These are phyloP conservation scores for Berberis vulgaris DNA, from an alignment of 164 flowering plant species.

Conservation along the genomic window DNA sequence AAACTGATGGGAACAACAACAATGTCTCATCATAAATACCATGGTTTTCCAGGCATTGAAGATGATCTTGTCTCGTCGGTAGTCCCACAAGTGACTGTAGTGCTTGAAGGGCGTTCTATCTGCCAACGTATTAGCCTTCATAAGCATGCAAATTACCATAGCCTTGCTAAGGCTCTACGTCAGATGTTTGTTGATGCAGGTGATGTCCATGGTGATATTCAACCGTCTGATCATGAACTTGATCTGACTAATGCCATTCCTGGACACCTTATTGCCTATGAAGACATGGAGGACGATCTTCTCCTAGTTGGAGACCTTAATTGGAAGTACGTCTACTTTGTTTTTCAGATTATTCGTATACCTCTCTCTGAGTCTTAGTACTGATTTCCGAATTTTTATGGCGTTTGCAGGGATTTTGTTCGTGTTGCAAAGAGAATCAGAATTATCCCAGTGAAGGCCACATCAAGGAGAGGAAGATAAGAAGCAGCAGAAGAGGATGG, in stretches of 20 bases:
- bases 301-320: conserved; percentile 81
- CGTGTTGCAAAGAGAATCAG: conserved; percentile 76
- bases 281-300: conserved; percentile 81
- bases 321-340: conserved; percentile 51
- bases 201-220: conserved; percentile 1
- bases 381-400: neutral
- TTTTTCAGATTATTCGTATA: neutral
- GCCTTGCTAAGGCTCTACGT: conserved; percentile 56
- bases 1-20: conserved; percentile 10
- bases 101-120: conserved; percentile 76
- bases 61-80: conserved; percentile 28
- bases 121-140: conserved; percentile 72
- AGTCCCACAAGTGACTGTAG: conserved; percentile 74
- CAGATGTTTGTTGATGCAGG: conserved; percentile 55
- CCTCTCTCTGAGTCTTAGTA: neutral
- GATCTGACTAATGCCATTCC: conserved; percentile 69
- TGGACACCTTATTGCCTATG: conserved; percentile 72
- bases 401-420: conserved; percentile 55
- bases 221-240: conserved; percentile 14
- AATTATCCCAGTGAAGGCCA: conserved; percentile 56
- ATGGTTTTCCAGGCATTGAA: conserved; percentile 20
- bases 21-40: conserved; percentile 7
- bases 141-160: conserved; percentile 50
- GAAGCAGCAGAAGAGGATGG: neutral
- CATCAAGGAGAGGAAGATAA: conserved; percentile 31